phyloP scores from a whole-genome alignment of 805 yeast species.

The Teunomyces panamensis region DNA sequence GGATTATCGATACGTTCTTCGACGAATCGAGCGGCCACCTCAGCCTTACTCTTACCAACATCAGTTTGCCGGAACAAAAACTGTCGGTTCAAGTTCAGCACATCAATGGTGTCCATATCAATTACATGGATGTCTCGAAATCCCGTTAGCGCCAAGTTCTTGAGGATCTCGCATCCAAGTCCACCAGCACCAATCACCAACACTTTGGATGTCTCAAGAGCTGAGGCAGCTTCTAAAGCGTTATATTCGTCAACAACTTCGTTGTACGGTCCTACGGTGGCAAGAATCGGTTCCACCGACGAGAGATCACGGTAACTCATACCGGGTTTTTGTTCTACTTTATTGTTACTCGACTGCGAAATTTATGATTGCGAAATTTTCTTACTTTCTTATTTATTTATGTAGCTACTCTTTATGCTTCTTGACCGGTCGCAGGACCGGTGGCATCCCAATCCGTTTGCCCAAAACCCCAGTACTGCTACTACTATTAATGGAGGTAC shows the following conservation, averaged over 20 bases:
- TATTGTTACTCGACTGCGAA: background rate
- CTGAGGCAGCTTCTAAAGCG: slow-evolving; percentile 16
- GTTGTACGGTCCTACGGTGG: slow-evolving; percentile 36
- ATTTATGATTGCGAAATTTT: background rate
- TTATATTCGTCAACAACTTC: slow-evolving; percentile 36
- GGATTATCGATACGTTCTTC: slow-evolving; percentile 40
- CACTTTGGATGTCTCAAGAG: slow-evolving; percentile 22
- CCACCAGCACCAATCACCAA: slow-evolving; percentile 79
- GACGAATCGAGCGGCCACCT: slow-evolving; percentile 60
- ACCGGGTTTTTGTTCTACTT: too few relatives aligned
- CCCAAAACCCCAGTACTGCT: slow-evolving; percentile 9
- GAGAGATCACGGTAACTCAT: slow-evolving; percentile 8
- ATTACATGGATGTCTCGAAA: slow-evolving; percentile 63
- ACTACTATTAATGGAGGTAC: too few relatives aligned
- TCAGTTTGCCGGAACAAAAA: slow-evolving; percentile 61
- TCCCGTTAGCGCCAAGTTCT: slow-evolving; percentile 69
- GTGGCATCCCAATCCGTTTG: slow-evolving; percentile 37
- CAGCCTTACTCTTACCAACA: slow-evolving; percentile 65
- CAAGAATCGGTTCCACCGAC: slow-evolving; percentile 20
- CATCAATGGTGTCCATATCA: slow-evolving; percentile 81
- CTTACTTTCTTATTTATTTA: too few relatives aligned
- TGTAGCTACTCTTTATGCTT: slow-evolving; percentile 20
- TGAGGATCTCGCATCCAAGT: slow-evolving; percentile 75
- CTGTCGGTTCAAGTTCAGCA: slow-evolving; percentile 75
- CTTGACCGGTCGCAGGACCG: slow-evolving; percentile 23